Conservation (phyloP, 2,329 filamentous ascomycete species). For the Calonectria pseudoturangicola region DNA sequence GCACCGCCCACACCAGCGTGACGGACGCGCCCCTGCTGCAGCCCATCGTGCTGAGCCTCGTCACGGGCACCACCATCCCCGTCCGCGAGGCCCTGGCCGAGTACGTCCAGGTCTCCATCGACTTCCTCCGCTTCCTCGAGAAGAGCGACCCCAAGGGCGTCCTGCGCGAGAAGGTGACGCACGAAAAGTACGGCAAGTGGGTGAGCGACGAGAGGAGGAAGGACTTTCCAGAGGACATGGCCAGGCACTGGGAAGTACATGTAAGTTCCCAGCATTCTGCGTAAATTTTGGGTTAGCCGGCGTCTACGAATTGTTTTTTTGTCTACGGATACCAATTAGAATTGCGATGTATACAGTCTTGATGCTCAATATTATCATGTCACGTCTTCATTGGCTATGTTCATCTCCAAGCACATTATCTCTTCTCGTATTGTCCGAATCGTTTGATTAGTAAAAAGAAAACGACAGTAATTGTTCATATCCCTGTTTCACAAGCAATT, state of each 20-base stretch:
- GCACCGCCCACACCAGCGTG: conserved; percentile 77
- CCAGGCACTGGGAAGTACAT: conserved; percentile 65
- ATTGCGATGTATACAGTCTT: conserved; percentile 35
- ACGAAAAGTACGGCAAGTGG: conserved; percentile 64
- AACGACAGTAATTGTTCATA: background rate
- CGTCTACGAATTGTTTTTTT: conserved; percentile 32
- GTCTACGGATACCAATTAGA: conserved; percentile 39
- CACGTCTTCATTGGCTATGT: background rate
- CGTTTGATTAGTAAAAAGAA: background rate
- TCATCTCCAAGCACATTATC: background rate
- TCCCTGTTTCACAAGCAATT: conserved; percentile 28
- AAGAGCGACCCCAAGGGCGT: conserved; percentile 66
- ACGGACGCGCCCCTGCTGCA: conserved; percentile 81
- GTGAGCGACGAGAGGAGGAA: conserved; percentile 58
- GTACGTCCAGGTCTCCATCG: conserved; percentile 75
- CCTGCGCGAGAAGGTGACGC: conserved; percentile 69
- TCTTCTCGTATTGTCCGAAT: background rate
- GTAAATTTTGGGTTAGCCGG: conserved; percentile 36
- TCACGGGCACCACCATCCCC: conserved; percentile 76
- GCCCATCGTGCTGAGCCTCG: conserved; percentile 75
- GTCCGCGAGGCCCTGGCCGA: conserved; percentile 73
- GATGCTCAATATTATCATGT: conserved; percentile 9
- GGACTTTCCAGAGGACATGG: conserved; percentile 58
- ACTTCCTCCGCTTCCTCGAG: conserved; percentile 72
- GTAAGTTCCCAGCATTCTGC: conserved; percentile 56